Percentiles rank a stretch among this genome's conserved stretches.
These are phyloP conservation scores for Cryptosporidium ubiquitum DNA, from an alignment of 169 alveolate species.

Conservation along the genomic window DNA sequence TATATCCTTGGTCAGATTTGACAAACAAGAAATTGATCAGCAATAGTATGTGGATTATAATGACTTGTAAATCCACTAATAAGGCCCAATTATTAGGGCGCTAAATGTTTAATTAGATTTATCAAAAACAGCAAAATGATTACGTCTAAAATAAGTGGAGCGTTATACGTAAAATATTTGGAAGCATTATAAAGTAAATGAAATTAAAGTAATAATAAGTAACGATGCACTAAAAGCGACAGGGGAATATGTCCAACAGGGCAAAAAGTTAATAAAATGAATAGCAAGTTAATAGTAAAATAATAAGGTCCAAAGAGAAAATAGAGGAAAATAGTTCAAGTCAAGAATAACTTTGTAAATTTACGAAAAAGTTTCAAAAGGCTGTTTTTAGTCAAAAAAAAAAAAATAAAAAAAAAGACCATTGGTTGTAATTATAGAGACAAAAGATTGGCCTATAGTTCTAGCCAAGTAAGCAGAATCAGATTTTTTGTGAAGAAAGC, in stretches of 20 bases:
- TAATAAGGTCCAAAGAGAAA: slow-evolving; percentile 4
- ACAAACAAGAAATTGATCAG: neutral
- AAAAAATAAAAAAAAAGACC: slow-evolving; percentile 12
- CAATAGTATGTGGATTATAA: neutral
- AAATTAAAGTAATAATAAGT: neutral
- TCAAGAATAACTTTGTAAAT: slow-evolving; percentile 9
- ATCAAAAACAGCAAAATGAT: neutral
- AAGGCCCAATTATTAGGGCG: neutral
- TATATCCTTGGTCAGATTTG: neutral
- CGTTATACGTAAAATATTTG: neutral
- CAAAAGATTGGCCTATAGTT: neutral
- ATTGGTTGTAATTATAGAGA: slow-evolving; percentile 29
- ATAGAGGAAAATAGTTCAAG: slow-evolving; percentile 6
- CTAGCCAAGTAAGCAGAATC: slow-evolving; percentile 10
- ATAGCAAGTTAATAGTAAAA: neutral
- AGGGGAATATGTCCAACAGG: slow-evolving; percentile 16
- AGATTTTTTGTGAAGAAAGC: slow-evolving; percentile 12
- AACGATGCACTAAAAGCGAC: slow-evolving; percentile 18
- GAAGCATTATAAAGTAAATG: neutral
- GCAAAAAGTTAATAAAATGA: neutral
- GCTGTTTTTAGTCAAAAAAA: slow-evolving; percentile 43
- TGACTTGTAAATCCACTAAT: neutral
- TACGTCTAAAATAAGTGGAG: slow-evolving; percentile 38
- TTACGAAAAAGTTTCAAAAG: neutral
- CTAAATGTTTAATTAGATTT: neutral